Evolutionary conservation across 208 protist species (phyloP), one percentile per base, ranked within the genome.

Genomic region (Angomonas deanei): DNA sequence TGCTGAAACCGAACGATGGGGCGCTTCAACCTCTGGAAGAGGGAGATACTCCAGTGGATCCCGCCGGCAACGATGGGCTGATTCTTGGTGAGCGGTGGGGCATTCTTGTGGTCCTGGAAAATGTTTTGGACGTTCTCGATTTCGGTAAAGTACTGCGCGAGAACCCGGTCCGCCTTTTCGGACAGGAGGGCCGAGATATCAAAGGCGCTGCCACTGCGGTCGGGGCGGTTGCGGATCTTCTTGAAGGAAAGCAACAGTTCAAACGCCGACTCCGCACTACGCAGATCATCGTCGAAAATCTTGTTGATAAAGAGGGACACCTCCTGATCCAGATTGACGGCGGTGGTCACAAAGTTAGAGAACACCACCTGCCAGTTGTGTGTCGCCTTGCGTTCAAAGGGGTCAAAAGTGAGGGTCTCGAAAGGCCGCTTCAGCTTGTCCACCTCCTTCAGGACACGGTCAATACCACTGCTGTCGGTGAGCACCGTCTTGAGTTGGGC

Each of bases 191-290:
- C 92, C 10, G 90, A 90, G 32, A 97, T 97, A 60, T 95, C 85
- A 62, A 93, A 93, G 1, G 78, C 70, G 42, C 85, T 83, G 47
- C 81, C 84, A 33, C 64, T 78, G 32, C 83, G 84, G 55, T 87
- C 73, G 23, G 85, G 91, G 24, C 94, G 79, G 24, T 75, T 87
- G 55, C 88, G 78, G 59, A 99, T 94, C 38, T 84, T 77, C 70
- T 98, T 97, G 77, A 99, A 99, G 47, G 97, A 98, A 24, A 97
- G 82, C 27, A 99, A 79, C 34, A 99, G 78, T 56, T 98, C 94
- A 84, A 99, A 99, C 6, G 97, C 97, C 6, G 91, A 97, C 75
- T 99, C 97, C 6, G 97, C 95, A 61, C 93, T 98, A 49, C 97
- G 90, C 15, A 99, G 83, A 69, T 99, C 96, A 34, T 97, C 88